A percentile compares a stretch with the other conserved stretches of the same genome.
Conservation (phyloP, 495 filamentous ascomycete species). For the Hypoxylon fragiforme region DNA sequence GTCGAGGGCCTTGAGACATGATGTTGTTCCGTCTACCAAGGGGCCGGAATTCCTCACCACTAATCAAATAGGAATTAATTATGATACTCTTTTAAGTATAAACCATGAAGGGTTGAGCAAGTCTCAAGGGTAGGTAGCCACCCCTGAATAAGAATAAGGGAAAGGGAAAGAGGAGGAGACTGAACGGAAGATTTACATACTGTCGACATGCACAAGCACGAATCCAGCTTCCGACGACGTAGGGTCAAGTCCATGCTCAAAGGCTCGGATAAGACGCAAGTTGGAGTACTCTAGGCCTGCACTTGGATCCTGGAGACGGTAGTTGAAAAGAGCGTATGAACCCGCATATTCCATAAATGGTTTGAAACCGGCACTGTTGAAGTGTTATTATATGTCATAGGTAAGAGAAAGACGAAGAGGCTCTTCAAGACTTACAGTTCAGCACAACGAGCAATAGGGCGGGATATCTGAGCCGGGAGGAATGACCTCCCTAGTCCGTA, state of each 20-base stretch:
- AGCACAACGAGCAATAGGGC: constrained; percentile 77
- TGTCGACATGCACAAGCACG: constrained; percentile 79
- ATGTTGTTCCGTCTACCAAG: constrained; percentile 68
- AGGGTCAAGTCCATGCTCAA: constrained; percentile 83
- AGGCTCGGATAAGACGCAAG: constrained; percentile 82
- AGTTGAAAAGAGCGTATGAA: constrained; percentile 90
- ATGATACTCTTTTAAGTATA: too few relatives aligned
- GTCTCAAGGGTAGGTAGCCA: too few relatives aligned
- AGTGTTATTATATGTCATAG: constrained; percentile 10
- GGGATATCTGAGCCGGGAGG: constrained; percentile 68
- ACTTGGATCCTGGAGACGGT: constrained; percentile 66
- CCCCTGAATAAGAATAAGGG: too few relatives aligned
- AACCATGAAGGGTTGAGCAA: too few relatives aligned
- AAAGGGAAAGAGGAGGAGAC: background rate
- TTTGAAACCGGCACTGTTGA: constrained; percentile 64
- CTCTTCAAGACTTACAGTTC: constrained; percentile 65
- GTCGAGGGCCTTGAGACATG: constrained; percentile 63
- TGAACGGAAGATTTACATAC: background rate
- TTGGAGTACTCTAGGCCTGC: constrained; percentile 74
- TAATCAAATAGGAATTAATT: too few relatives aligned
- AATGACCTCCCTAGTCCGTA: constrained; percentile 76
- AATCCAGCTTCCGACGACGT: constrained; percentile 90
- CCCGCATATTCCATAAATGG: constrained; percentile 97
- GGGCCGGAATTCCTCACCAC: constrained; percentile 76
- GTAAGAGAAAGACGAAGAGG: background rate